A percentile compares a stretch with the other conserved stretches of the same genome.
These are phyloP conservation scores for Sugiyamaella boreocaroliniensis DNA, from an alignment of 805 yeast genomes.

Conservation along the genomic window DNA sequence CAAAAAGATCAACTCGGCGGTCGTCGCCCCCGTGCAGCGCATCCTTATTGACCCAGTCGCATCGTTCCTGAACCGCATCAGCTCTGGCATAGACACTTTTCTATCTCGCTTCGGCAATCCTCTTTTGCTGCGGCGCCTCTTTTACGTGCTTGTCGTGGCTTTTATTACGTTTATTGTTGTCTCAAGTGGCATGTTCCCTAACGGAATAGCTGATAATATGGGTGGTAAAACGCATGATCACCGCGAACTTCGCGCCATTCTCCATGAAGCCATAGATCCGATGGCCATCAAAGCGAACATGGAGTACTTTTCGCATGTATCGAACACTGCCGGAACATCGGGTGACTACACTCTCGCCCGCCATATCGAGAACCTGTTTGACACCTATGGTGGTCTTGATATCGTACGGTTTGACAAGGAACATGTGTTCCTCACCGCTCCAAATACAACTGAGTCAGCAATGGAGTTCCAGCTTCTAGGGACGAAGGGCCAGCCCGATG, in stretches of 20 bases:
- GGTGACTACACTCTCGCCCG: slow-evolving; percentile 72
- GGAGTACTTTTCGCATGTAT: slow-evolving; percentile 70
- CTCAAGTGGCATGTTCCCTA: slow-evolving; percentile 48
- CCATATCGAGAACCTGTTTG: slow-evolving; percentile 55
- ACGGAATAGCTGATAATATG: slow-evolving; percentile 34
- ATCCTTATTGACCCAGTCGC: slow-evolving; percentile 44
- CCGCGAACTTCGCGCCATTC: slow-evolving; percentile 42
- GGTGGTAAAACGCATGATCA: slow-evolving; percentile 47
- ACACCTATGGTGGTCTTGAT: slow-evolving; percentile 42
- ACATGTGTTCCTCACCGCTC: slow-evolving; percentile 59
- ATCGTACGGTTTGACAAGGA: slow-evolving; percentile 45
- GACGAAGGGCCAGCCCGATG: slow-evolving; percentile 15
- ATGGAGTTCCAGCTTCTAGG: slow-evolving; percentile 25
- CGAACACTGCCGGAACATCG: slow-evolving; percentile 81
- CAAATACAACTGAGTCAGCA: slow-evolving; percentile 34
- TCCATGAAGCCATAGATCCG: slow-evolving; percentile 47
- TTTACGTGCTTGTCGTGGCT: slow-evolving; percentile 65
- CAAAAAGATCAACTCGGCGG: slow-evolving; percentile 15
- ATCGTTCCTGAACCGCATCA: slow-evolving; percentile 29
- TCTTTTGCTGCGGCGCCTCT: slow-evolving; percentile 65
- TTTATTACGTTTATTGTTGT: slow-evolving; percentile 50
- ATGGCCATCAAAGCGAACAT: slow-evolving; percentile 56
- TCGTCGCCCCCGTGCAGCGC: slow-evolving; percentile 37
- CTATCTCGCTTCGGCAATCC: slow-evolving; percentile 78
- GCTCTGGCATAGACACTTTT: slow-evolving; percentile 46